phyloP scores from a whole-genome alignment of 495 filamentous ascomycete genomes.

The Xylaria longipes region DNA sequence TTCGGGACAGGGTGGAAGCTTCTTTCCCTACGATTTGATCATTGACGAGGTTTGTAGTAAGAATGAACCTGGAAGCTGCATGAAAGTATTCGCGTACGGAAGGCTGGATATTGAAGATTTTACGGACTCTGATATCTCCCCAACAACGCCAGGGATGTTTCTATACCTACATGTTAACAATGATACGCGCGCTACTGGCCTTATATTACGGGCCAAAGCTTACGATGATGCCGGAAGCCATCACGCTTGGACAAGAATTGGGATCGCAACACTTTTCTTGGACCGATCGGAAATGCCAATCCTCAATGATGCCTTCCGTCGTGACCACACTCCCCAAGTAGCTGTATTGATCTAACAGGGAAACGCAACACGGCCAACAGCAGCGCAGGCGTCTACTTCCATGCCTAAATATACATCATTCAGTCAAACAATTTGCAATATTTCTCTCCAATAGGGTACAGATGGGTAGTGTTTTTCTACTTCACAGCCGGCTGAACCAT shows the following conservation, averaged over 20 bases:
- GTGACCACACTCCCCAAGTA: not conserved
- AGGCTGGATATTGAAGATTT: not conserved
- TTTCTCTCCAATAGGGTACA: too few relatives aligned
- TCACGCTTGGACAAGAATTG: not conserved
- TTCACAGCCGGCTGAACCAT: too few relatives aligned
- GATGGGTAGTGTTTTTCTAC: too few relatives aligned
- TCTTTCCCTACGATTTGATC: conserved; percentile 2
- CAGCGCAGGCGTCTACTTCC: too few relatives aligned
- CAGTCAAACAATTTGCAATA: too few relatives aligned
- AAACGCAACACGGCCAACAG: too few relatives aligned
- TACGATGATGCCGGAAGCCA: not conserved
- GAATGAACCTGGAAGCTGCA: not conserved
- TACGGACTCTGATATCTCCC: not conserved
- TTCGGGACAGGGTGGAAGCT: not conserved
- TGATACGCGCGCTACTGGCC: conserved; percentile 4
- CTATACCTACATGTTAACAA: conserved; percentile 10
- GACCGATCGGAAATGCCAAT: not conserved
- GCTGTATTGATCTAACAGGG: not conserved
- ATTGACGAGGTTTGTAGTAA: not conserved
- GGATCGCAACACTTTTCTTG: not conserved
- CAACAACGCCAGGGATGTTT: not conserved
- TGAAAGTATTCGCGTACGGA: not conserved
- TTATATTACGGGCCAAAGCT: not conserved
- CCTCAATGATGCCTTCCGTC: not conserved
- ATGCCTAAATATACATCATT: too few relatives aligned